Evolutionary conservation across 1,284 basidiomycete species (phyloP).

Genomic region (Hortiboletus rubellus): DNA sequence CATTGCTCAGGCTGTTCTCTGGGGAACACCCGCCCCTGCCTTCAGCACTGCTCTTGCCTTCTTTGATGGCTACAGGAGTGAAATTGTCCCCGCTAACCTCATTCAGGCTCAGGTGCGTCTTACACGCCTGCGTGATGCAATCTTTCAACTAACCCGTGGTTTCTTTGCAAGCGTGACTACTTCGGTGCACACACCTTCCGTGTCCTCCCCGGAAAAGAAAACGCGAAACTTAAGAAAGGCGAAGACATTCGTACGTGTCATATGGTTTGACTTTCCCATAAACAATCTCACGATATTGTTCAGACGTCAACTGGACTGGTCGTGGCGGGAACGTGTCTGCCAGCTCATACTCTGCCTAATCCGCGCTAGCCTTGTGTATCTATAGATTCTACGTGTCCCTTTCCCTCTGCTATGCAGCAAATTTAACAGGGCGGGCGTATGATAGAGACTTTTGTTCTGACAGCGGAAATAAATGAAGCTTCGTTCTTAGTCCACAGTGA

Average conservation of each 20-base stretch:
- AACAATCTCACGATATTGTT: constrained; percentile 5
- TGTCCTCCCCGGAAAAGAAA: constrained; percentile 88
- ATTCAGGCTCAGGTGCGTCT: constrained; percentile 82
- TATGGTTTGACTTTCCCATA: constrained; percentile 8
- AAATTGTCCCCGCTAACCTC: constrained; percentile 91
- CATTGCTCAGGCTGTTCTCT: constrained; percentile 93
- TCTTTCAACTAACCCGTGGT: constrained; percentile 35
- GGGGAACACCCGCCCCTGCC: constrained; percentile 96
- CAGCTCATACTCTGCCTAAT: constrained; percentile 87
- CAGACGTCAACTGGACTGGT: constrained; percentile 91
- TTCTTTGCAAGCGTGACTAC: constrained; percentile 70
- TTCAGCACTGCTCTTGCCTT: constrained; percentile 97
- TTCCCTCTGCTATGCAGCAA: constrained; percentile 6
- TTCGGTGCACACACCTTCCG: constrained; percentile 96
- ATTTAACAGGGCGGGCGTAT: constrained; percentile 19
- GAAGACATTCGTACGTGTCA: constrained; percentile 81
- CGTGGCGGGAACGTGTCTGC: constrained; percentile 94
- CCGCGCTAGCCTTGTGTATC: constrained; percentile 1
- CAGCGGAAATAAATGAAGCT: constrained; percentile 13
- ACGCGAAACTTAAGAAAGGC: constrained; percentile 73
- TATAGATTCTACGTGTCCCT: constrained; percentile 18
- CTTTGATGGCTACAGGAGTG: constrained; percentile 97
- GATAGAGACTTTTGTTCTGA: constrained; percentile 16
- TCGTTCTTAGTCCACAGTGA: background rate
- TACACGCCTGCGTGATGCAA: background rate